phyloP scores from a whole-genome alignment of 345 rosid species.

The Gossypium rotundifolium region DNA sequence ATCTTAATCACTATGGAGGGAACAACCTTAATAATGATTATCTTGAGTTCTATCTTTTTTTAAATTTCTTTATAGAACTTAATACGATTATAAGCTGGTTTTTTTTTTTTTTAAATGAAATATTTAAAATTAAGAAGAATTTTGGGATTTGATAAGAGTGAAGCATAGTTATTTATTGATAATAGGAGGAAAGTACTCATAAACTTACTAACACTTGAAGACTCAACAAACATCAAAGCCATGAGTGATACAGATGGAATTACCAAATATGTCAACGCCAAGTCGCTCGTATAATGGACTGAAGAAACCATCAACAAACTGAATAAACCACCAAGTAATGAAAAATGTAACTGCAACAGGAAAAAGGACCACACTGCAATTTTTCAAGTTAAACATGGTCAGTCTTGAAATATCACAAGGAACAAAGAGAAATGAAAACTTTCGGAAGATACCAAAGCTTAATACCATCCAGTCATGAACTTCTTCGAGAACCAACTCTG shows the following conservation, averaged over 20 bases:
- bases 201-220: neutral
- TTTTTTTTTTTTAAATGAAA: neutral
- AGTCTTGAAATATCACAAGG: conserved; percentile 14
- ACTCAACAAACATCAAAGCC: neutral
- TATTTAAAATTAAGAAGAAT: neutral
- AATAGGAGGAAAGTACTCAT: neutral
- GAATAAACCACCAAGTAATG: conserved; percentile 68
- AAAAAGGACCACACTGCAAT: conserved; percentile 66
- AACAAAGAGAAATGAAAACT: neutral
- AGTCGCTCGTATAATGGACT: conserved; percentile 58
- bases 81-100: neutral
- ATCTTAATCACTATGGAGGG: neutral
- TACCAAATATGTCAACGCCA: conserved; percentile 63
- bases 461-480: conserved; percentile 79
- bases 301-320: conserved; percentile 70
- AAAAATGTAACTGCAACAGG: conserved; percentile 69
- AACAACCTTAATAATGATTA: neutral
- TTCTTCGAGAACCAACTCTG: conserved; percentile 74
- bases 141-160: neutral
- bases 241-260: conserved; percentile 9
- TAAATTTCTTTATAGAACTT: neutral
- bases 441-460: conserved; percentile 1
- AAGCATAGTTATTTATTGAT: neutral
- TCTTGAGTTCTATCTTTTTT: neutral
- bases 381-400: conserved; percentile 16